phyloP scores from a whole-genome alignment of 2,329 filamentous ascomycete genomes.

The Calonectria montana region DNA sequence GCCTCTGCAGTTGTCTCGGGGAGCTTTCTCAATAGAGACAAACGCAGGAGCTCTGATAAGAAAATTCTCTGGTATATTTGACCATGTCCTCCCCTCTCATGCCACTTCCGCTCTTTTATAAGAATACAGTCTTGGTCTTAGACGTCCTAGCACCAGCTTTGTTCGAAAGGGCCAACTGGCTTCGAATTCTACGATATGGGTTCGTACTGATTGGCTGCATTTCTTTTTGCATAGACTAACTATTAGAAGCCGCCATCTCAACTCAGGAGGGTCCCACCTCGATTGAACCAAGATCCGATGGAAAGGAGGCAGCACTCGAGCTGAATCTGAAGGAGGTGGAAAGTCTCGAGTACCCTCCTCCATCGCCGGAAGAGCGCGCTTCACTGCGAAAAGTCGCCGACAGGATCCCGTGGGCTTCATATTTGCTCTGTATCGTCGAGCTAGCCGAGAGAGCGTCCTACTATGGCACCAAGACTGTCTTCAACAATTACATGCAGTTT shows the following conservation, averaged over 20 bases:
- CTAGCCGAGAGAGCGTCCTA: conserved; percentile 71
- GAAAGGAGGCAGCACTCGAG: neutral
- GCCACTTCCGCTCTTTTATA: neutral
- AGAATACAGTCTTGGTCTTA: neutral
- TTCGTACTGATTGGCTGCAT: neutral
- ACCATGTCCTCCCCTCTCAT: neutral
- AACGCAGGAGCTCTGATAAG: neutral
- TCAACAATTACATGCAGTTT: conserved; percentile 71
- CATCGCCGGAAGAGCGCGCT: neutral
- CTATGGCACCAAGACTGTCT: conserved; percentile 65
- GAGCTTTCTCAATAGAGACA: neutral
- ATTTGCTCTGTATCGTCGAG: conserved; percentile 68
- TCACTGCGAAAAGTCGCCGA: conserved; percentile 48
- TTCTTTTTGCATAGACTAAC: neutral
- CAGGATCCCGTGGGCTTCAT: conserved; percentile 63
- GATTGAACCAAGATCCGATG: neutral
- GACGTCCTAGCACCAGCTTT: neutral
- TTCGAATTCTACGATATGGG: neutral
- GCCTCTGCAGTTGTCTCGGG: neutral
- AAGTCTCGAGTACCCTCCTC: neutral
- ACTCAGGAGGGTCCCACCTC: neutral
- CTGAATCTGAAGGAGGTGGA: conserved; percentile 1
- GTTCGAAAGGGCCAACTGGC: neutral
- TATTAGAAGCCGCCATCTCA: neutral
- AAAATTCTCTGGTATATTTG: neutral